Evolutionary conservation across 2,329 filamentous ascomycete genomes (phyloP).

Genomic region (Onygenales sp.): DNA sequence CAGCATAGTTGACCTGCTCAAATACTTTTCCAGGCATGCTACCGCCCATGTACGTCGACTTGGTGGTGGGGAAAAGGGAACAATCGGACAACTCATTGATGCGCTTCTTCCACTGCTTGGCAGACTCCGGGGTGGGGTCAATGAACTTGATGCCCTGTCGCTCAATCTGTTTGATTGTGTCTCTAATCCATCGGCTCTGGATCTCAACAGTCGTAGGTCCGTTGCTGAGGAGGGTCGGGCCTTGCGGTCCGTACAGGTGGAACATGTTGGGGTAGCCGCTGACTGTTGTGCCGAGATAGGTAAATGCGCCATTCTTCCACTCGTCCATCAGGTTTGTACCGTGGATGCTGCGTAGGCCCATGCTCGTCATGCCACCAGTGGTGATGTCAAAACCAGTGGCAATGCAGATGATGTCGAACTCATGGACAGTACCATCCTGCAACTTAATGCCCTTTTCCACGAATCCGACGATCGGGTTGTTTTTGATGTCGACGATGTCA

Average conservation of each 20-base stretch:
- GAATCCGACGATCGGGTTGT: slow-evolving; percentile 32
- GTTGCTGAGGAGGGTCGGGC: slow-evolving; percentile 38
- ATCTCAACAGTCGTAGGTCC: slow-evolving; percentile 37
- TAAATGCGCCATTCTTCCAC: slow-evolving; percentile 26
- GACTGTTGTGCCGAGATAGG: slow-evolving; percentile 34
- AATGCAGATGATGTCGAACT: slow-evolving; percentile 30
- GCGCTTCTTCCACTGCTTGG: slow-evolving; percentile 41
- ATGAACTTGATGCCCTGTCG: slow-evolving; percentile 41
- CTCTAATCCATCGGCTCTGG: slow-evolving; percentile 48
- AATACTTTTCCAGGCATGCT: slow-evolving; percentile 46
- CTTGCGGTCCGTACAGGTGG: slow-evolving; percentile 46
- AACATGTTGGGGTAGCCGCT: slow-evolving; percentile 41
- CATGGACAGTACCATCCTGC: slow-evolving; percentile 25
- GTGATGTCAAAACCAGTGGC: slow-evolving; percentile 34
- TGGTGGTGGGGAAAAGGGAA: slow-evolving; percentile 41
- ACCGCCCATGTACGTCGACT: slow-evolving; percentile 48
- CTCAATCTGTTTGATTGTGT: slow-evolving; percentile 42
- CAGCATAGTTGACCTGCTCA: slow-evolving; percentile 42
- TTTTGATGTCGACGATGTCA: slow-evolving; percentile 36
- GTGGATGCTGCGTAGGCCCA: slow-evolving; percentile 23
- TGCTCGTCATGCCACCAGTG: slow-evolving; percentile 26
- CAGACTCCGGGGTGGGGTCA: slow-evolving; percentile 39
- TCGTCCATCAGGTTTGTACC: slow-evolving; percentile 22
- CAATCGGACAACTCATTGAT: slow-evolving; percentile 37
- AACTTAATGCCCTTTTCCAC: slow-evolving; percentile 31